Evolutionary conservation across 2,329 filamentous ascomycete genomes (phyloP).

Genomic region (Pyrenochaeta sp.): DNA sequence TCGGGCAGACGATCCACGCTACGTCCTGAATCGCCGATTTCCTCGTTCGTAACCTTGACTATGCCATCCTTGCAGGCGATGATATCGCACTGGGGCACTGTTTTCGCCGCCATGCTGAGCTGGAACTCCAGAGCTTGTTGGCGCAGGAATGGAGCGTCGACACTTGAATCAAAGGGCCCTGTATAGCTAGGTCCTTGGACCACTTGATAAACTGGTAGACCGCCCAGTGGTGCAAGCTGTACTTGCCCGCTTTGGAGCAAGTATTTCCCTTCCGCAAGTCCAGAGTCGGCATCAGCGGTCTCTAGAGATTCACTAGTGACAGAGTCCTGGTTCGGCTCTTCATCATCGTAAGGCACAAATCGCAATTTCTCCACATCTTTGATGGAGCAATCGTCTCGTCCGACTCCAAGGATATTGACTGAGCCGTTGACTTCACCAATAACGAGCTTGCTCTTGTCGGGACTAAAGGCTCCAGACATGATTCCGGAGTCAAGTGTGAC

Average conservation of each 20-base stretch:
- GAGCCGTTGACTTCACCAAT: conserved; percentile 66
- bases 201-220: conserved; percentile 55
- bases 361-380: conserved; percentile 41
- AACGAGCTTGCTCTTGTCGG: conserved; percentile 63
- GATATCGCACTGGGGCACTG: conserved; percentile 33
- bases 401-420: conserved; percentile 61
- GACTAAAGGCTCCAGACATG: conserved; percentile 66
- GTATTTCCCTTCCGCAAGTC: conserved; percentile 29
- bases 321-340: conserved; percentile 1
- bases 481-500: conserved; percentile 61
- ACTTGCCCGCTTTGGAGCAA: conserved; percentile 48
- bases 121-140: conserved; percentile 47
- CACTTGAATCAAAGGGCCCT: conserved; percentile 47
- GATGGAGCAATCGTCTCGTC: conserved; percentile 41
- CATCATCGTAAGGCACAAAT: conserved; percentile 34
- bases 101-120: conserved; percentile 22
- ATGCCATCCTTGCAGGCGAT: conserved; percentile 41
- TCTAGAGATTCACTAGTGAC: conserved; percentile 2
- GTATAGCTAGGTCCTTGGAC: conserved; percentile 56
- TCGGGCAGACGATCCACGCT: conserved; percentile 54
- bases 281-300: conserved; percentile 26
- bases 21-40: conserved; percentile 51
- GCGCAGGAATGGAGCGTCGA: conserved; percentile 37
- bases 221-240: conserved; percentile 48
- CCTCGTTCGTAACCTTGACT: conserved; percentile 45